Base-by-base conservation (phyloP, 768 basidiomycete genomes). In the Albatrellus ellisii region DNA sequence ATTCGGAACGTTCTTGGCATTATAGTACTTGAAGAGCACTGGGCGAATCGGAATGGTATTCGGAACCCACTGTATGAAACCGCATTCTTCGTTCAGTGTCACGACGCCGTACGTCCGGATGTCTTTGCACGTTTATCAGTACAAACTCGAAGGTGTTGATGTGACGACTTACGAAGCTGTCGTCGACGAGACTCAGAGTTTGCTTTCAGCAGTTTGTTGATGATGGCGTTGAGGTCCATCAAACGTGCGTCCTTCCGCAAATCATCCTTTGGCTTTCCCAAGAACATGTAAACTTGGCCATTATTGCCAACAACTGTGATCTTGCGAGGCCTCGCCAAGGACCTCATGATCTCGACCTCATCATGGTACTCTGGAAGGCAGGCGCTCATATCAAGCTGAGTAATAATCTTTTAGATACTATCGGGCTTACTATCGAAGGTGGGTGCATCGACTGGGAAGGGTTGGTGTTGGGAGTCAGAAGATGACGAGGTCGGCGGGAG, bases 91-190 rank as follows among this genome's bases (percentile, higher is more conserved):
- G 55, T 95, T 97, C 47, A 99, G 69, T 4, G 92, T 88, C 21
- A 95, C 82, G n/a, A 98, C 90, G n/a, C 90, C 87, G 54, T 98
- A 99, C 2, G 95, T 98, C 20, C 94, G 78, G 44, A 99, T 89
- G 56, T 83, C 94, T 92, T n/a, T 46, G 3, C 10, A 11, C 43
- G 31, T 17, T 21, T 41, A 41, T 50, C 51, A 35, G 37, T 28
- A 29, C 26, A 25, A 26, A 20, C 36, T 26, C 18, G 15, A 24
- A 18, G 20, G 42, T 7, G 14, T 14, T 14, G 7, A 3, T 6
- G 14, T 28, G 12, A 6, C 10, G 12, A 69, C 87, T 49, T 57
- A 94, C 94, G 79, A 31, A 99, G 75, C 44, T 90, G 86, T 24
- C 95, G 70, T 46, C 85, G 68, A 50, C 95, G 76, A 21, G 94